phyloP scores from a whole-genome alignment of 164 flowering plant genomes.

The Annona squamosa region DNA sequence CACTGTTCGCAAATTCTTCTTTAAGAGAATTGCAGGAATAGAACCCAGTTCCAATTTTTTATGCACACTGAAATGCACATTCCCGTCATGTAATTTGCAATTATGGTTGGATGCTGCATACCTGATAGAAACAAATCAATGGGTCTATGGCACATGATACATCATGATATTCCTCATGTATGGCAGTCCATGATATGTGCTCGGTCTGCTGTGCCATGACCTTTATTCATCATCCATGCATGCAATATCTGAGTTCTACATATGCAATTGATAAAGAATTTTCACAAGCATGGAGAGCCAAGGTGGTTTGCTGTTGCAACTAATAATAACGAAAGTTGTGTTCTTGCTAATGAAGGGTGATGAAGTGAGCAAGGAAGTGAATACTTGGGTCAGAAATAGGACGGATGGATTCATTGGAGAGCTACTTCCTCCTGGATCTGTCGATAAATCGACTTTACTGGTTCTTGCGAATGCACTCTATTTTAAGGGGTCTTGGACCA shows the following conservation, averaged over 20 bases:
- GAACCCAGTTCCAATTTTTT: no score
- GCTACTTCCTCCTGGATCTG: conserved; percentile 10
- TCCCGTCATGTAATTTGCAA: no score
- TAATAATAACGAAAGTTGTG: neutral
- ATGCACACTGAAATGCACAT: no score
- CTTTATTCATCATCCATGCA: no score
- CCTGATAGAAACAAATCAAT: no score
- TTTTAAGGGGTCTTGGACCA: conserved; percentile 22
- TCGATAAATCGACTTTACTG: neutral
- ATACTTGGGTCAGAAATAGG: conserved; percentile 14
- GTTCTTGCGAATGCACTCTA: conserved; percentile 23
- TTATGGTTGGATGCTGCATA: no score
- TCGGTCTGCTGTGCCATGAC: no score
- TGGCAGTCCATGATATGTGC: no score
- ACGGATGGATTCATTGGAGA: conserved; percentile 15
- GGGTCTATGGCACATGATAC: no score
- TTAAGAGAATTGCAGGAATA: no score
- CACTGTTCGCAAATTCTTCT: no score
- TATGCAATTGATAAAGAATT: neutral
- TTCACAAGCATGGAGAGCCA: neutral
- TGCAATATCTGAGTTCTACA: neutral
- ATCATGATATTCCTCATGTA: no score
- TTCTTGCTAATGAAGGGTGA: neutral
- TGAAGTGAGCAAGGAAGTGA: conserved; percentile 9
- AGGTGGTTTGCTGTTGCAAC: neutral